Conservation (phyloP, 2,329 filamentous ascomycete species). For the Cytospora piceicola region DNA sequence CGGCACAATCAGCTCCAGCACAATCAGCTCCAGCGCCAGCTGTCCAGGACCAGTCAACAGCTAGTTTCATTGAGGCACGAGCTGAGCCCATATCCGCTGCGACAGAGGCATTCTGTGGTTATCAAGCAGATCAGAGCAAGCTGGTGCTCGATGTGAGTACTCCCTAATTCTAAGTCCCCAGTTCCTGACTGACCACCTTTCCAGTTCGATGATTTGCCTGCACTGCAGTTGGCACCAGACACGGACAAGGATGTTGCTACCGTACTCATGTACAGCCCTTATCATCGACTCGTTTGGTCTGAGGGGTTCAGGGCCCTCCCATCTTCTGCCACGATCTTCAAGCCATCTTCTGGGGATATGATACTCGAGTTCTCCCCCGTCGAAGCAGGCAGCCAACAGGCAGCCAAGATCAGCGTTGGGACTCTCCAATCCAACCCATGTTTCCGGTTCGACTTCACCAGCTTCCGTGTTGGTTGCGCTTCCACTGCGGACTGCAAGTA, state of each 20-base stretch:
- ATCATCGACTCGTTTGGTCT: slow-evolving; percentile 42
- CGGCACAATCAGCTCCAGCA: slow-evolving; percentile 6
- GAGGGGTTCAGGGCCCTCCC: slow-evolving; percentile 41
- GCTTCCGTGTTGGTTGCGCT: slow-evolving; percentile 46
- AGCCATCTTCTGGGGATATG: slow-evolving; percentile 37
- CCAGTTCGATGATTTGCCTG: slow-evolving; percentile 35
- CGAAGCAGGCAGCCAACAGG: not conserved
- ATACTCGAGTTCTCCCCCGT: slow-evolving; percentile 36
- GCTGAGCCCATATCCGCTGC: slow-evolving; percentile 1
- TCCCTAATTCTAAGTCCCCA: no score
- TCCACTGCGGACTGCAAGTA: slow-evolving; percentile 43
- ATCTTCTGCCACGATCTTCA: slow-evolving; percentile 37
- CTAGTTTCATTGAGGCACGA: slow-evolving; percentile 21
- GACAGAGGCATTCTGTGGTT: slow-evolving; percentile 22
- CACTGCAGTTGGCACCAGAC: slow-evolving; percentile 10
- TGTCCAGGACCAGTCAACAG: slow-evolving; percentile 6
- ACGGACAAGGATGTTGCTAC: slow-evolving; percentile 13
- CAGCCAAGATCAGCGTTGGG: slow-evolving; percentile 37
- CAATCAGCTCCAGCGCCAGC: slow-evolving; percentile 5
- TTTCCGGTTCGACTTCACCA: slow-evolving; percentile 44
- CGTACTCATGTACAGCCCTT: slow-evolving; percentile 32
- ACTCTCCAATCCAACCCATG: slow-evolving; percentile 33
- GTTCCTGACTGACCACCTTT: slow-evolving; percentile 2
- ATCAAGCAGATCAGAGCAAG: slow-evolving; percentile 21
- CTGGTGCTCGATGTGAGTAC: slow-evolving; percentile 31